A percentile compares a stretch with the other conserved stretches of the same genome.
Evolutionary conservation across 2,329 filamentous ascomycete genomes (phyloP).

Genomic region (Talaromyces funiculosus): DNA sequence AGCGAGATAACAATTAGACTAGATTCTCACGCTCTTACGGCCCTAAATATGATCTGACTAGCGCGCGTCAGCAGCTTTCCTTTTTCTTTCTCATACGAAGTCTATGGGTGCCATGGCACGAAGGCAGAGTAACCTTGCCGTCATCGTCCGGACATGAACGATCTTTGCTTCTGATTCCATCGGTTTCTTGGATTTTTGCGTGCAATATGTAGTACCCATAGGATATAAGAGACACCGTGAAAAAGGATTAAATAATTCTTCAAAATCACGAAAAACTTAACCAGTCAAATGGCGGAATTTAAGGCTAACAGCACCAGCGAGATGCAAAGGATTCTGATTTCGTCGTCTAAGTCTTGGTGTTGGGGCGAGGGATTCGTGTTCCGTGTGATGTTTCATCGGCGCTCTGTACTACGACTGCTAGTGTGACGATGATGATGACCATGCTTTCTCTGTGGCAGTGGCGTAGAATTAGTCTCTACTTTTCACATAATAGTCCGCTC

Average conservation of each 20-base stretch:
- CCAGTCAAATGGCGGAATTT: too few species aligned
- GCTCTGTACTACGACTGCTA: neutral
- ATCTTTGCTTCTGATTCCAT: neutral
- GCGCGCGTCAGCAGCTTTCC: too few species aligned
- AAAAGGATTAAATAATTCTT: too few species aligned
- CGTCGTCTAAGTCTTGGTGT: neutral
- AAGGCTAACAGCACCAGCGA: neutral
- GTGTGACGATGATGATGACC: neutral
- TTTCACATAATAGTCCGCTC: too few species aligned
- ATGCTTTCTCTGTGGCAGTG: too few species aligned
- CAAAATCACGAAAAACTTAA: too few species aligned
- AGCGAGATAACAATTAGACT: neutral
- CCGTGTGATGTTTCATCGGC: neutral
- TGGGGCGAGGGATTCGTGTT: neutral
- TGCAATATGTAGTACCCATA: too few species aligned
- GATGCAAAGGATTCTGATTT: neutral
- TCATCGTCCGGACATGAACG: neutral
- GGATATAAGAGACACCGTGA: too few species aligned
- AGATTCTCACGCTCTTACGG: neutral
- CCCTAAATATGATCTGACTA: too few species aligned
- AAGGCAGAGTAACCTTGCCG: neutral
- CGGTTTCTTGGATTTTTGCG: too few species aligned
- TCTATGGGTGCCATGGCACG: neutral
- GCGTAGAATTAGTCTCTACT: too few species aligned
- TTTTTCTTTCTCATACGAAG: too few species aligned